phyloP scores from a whole-genome alignment of 768 basidiomycete genomes.

The Pleurotus salmoneostramineus region DNA sequence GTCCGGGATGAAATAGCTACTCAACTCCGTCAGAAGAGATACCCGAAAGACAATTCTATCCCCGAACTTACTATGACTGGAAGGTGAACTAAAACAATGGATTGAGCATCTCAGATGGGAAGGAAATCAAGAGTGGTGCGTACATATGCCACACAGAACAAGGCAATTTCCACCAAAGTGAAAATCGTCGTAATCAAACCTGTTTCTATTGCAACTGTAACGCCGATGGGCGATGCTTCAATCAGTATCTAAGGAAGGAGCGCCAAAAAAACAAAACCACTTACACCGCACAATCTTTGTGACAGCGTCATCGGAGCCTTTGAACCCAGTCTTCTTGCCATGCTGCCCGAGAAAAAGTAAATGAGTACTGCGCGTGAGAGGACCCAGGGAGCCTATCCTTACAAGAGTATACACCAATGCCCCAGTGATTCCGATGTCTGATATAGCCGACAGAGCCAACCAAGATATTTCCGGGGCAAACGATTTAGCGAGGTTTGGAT shows the following conservation, averaged over 20 bases:
- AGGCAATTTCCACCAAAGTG: slow-evolving; percentile 13
- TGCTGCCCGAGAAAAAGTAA: slow-evolving; percentile 8
- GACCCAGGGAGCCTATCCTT: not conserved
- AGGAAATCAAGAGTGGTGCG: not conserved
- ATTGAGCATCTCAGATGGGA: not conserved
- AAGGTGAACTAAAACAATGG: slow-evolving; percentile 1
- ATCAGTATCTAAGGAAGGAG: no score
- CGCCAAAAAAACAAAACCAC: not conserved
- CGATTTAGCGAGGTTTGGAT: not conserved
- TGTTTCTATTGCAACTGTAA: slow-evolving; percentile 16
- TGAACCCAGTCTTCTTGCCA: slow-evolving; percentile 10
- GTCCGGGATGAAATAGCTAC: slow-evolving; percentile 17
- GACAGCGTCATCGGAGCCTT: slow-evolving; percentile 12
- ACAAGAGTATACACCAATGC: slow-evolving; percentile 14
- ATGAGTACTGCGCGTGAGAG: not conserved
- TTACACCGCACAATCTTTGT: slow-evolving; percentile 16
- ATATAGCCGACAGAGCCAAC: slow-evolving; percentile 11
- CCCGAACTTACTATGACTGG: slow-evolving; percentile 10
- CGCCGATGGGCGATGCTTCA: no score
- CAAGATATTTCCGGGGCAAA: slow-evolving; percentile 10
- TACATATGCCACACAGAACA: slow-evolving; percentile 13
- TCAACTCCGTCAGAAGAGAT: not conserved
- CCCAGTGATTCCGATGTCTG: slow-evolving; percentile 15
- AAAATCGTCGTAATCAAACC: slow-evolving; percentile 15
- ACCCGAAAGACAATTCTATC: no score